Evolutionary conservation across 2,329 filamentous ascomycete genomes (phyloP), one percentile per base, ranked within the genome.

Genomic region (Xylaria hypoxylon): DNA sequence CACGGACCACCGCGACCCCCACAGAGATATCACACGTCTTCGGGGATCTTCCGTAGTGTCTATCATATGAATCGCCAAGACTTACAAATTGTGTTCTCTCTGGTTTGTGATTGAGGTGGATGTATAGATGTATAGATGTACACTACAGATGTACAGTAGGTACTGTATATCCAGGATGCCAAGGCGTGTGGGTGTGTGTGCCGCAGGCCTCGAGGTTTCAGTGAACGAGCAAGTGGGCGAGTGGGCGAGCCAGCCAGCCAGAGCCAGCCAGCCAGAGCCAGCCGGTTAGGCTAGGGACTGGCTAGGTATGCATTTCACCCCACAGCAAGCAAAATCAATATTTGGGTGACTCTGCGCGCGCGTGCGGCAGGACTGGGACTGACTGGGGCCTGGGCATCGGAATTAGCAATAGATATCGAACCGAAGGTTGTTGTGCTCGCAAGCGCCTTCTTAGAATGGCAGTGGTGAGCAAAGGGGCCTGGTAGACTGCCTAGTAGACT

Each of bases 21-120:
- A 71, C 65, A 67, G 50, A 63, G 59, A 59, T 66, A 67, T 64
- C 53, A 67, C 62, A 35, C 47, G 53, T 44, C 40, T 45, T 45
- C 56, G 58, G 10, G 62, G 55, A 63, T 63, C 38, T 55, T 51
- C 62, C 17, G 33, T 22, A 26, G 60, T 31, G 60, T 57, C 42
- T 45, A 31, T 40, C 55, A 62, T 59, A 67, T 70, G 60, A 72
- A 52, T 70, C 70, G 74, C 74, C 74, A 75, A 75, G 74, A 68
- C 73, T 65, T 73, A 69, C 71, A 70, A 68, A 73, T 67, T 59
- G 64, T 71, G 45, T 67, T 56, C 45, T 62, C 44, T 64, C 44
- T 65, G 19, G 64, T 59, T 61, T 67, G 67, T 59, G 59, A 68
- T 67, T 67, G 68, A 48, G 52, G 65, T 69, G 61, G 72, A 44